Evolutionary conservation across 1,284 basidiomycete species (phyloP).

Genomic region (Malassezia vespertilionis): DNA sequence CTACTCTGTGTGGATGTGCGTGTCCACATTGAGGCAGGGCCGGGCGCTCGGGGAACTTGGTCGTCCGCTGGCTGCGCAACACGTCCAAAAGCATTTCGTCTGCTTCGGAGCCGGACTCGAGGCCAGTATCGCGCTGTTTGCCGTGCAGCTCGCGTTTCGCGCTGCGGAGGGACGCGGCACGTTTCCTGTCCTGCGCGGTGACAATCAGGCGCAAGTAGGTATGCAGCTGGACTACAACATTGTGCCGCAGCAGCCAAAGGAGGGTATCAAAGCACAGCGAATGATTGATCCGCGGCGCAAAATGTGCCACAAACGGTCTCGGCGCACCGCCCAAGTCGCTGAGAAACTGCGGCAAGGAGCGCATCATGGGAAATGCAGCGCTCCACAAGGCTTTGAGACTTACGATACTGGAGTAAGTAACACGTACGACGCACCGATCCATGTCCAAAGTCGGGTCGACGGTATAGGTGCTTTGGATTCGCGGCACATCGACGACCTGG

Average conservation of each 20-base stretch:
- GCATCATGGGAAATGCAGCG: slow-evolving; percentile 59
- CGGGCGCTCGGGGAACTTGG: slow-evolving; percentile 5
- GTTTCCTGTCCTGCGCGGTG: slow-evolving; percentile 61
- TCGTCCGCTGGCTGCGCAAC: neutral
- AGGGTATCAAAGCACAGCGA: slow-evolving; percentile 67
- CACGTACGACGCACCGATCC: neutral
- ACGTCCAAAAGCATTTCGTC: slow-evolving; percentile 11
- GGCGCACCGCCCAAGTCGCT: slow-evolving; percentile 23
- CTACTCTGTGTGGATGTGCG: neutral
- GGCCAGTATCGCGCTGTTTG: neutral
- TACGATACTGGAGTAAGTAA: slow-evolving; percentile 49
- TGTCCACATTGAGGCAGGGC: too few relatives aligned
- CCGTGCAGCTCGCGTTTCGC: slow-evolving; percentile 3
- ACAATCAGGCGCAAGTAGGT: slow-evolving; percentile 74
- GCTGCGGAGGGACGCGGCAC: slow-evolving; percentile 31
- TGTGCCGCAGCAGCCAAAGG: slow-evolving; percentile 80
- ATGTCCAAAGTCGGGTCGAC: slow-evolving; percentile 34
- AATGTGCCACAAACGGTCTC: slow-evolving; percentile 22
- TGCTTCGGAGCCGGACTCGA: slow-evolving; percentile 1
- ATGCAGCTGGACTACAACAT: slow-evolving; percentile 73
- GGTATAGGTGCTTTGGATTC: slow-evolving; percentile 73
- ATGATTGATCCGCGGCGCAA: slow-evolving; percentile 21
- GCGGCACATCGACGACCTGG: slow-evolving; percentile 73
- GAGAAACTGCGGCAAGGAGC: slow-evolving; percentile 53
- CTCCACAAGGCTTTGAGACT: slow-evolving; percentile 59